These are phyloP conservation scores for Pseudocercospora ulei DNA, from an alignment of 2,329 filamentous ascomycete genomes.

Conservation along the genomic window DNA sequence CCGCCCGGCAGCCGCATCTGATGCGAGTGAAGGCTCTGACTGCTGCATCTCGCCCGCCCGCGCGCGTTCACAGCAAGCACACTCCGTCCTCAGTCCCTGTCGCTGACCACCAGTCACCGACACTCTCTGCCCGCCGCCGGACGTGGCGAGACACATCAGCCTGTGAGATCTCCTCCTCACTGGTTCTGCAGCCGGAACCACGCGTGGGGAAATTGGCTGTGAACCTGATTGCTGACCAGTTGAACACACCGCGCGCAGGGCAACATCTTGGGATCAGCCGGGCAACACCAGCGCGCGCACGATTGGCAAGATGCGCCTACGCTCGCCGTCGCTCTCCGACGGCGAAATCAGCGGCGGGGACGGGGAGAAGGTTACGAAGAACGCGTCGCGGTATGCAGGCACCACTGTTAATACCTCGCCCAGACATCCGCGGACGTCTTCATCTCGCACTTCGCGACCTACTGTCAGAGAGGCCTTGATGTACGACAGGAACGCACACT, in stretches of 20 bases:
- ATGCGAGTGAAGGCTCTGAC: no score
- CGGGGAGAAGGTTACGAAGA: constrained; percentile 72
- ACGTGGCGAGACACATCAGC: constrained; percentile 26
- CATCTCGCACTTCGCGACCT: constrained; percentile 30
- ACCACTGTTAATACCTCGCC: constrained; percentile 82
- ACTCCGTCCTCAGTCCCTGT: no score
- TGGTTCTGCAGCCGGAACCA: constrained; percentile 24
- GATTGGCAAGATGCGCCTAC: constrained; percentile 34
- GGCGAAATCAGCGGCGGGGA: constrained; percentile 65
- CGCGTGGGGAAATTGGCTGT: constrained; percentile 10
- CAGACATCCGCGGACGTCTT: constrained; percentile 49
- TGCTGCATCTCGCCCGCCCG: no score
- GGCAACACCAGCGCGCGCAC: constrained; percentile 5
- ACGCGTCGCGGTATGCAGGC: constrained; percentile 58
- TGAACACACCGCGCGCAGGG: constrained; percentile 23
- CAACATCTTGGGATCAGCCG: constrained; percentile 16
- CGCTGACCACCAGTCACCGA: no score
- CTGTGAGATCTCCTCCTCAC: constrained; percentile 29
- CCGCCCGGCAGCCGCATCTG: no score
- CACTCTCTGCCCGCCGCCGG: no score
- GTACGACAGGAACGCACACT: constrained; percentile 23
- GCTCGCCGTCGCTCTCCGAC: constrained; percentile 67
- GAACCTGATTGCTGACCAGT: constrained; percentile 27
- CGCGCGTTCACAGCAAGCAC: no score
- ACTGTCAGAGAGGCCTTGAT: constrained; percentile 18